Conservation (phyloP, 1,139 yeast species). For the Yamadazyma membranifaciens region DNA sequence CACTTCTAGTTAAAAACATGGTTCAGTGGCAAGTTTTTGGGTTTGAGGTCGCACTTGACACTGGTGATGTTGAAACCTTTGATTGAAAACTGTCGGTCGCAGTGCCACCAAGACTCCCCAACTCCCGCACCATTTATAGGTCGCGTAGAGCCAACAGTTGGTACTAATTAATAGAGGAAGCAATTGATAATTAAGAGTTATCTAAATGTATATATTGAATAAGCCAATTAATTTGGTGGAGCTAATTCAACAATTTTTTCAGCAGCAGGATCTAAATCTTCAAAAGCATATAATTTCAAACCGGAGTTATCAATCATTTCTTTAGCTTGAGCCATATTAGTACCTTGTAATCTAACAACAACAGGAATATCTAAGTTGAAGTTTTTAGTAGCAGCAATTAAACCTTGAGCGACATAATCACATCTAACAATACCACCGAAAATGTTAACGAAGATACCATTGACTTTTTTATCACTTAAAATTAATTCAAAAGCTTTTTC, state of each 20-base stretch:
- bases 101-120: too few relatives aligned
- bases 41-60: neutral
- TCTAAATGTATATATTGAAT: too few relatives aligned
- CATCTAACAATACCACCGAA: slow-evolving; percentile 99
- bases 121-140: too few relatives aligned
- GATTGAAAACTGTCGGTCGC: too few relatives aligned
- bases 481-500: slow-evolving; percentile 96
- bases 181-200: neutral
- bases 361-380: slow-evolving; percentile 92
- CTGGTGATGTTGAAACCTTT: neutral
- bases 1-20: slow-evolving; percentile 98
- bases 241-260: slow-evolving; percentile 83
- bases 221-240: slow-evolving; percentile 20
- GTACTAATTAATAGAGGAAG: too few relatives aligned
- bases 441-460: slow-evolving; percentile 96
- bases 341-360: slow-evolving; percentile 98
- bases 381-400: slow-evolving; percentile 94
- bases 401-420: slow-evolving; percentile 97
- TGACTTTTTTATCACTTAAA: slow-evolving; percentile 83
- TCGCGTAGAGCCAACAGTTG: too few relatives aligned
- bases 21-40: slow-evolving; percentile 5
- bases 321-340: slow-evolving; percentile 89
- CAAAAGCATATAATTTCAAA: slow-evolving; percentile 86
- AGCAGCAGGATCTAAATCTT: slow-evolving; percentile 97
- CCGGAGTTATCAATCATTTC: slow-evolving; percentile 86